Evolutionary conservation across 2,329 filamentous ascomycete species (phyloP), one percentile per base, ranked within the genome.

Genomic region (Didymella segeticola): DNA sequence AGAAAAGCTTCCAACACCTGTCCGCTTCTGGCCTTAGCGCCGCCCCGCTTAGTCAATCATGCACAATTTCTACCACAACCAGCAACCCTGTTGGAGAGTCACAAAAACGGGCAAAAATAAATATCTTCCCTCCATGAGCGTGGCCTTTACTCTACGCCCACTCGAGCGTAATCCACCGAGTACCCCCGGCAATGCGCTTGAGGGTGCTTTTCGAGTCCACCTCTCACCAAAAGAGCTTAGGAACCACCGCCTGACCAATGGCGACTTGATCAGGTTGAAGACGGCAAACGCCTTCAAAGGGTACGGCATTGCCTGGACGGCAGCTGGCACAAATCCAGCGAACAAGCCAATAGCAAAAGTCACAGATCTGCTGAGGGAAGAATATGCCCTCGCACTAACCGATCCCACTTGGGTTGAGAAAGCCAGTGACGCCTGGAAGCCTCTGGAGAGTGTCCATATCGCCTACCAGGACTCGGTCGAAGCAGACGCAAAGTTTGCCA

Each of bases 331-430:
- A 2, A 77, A 77, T 25, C 58, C 69, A 17, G 70, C 69, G 17
- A 74, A 69, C 52, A 75, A 75, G 49, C 64, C 67, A 3, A 70
- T 75, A 39, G 73, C 70, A 20, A 93, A 79, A 85, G 90, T 78
- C 87, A 76, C 90, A 19, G 87, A 90, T 58, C 80, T 85, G 5
- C 85, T 96, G 47, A 88, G 90, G 58, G 87, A 89, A 29, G 83
- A 85, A 6, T 89, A 89, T 61, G 85, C 85, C 1, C 83, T 96
- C 63, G 88, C 88, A 56, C 79, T 95, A 4, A 14, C 69, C 14
- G 71, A 74, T 22, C 59, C 60, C 7, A 79, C 96, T 41, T 80
- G 82, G 7, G 82, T 93, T 20, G 78, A 81, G 2, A 81, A 76
- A 57, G 80, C 82, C 9, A 80, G 53, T 45, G 62, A 68, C 42